phyloP scores from a whole-genome alignment of 129 eudicot genomes.

The Helichrysum umbraculigerum region DNA sequence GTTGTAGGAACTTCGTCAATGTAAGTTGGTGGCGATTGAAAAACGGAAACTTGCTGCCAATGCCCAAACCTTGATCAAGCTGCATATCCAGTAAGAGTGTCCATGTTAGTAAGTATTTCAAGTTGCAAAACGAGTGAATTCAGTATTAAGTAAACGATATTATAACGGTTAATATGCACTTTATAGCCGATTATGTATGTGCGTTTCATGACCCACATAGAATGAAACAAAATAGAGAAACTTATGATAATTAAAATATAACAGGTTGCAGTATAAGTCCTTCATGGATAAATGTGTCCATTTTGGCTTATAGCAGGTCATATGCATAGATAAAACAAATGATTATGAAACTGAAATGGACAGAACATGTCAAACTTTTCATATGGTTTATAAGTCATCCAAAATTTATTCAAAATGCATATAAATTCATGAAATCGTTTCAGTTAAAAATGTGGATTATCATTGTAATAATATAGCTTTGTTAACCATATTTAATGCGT shows the following conservation, averaged over 20 bases:
- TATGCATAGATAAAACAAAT: background rate
- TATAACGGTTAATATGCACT: background rate
- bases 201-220: constrained; percentile 5
- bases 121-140: background rate
- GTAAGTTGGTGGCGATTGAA: constrained; percentile 92
- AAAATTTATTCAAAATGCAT: background rate
- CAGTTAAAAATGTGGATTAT: background rate
- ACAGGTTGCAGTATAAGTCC: background rate
- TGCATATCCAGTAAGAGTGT: constrained; percentile 23
- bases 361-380: background rate
- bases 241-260: background rate
- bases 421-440: background rate
- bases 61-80: constrained; percentile 91
- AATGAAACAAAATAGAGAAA: background rate
- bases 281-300: background rate
- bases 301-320: background rate
- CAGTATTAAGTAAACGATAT: background rate
- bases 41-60: constrained; percentile 84
- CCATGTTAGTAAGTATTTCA: constrained; percentile 12
- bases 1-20: constrained; percentile 62
- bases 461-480: background rate
- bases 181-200: background rate
- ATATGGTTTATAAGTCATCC: background rate
- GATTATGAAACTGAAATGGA: background rate
- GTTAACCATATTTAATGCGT: background rate